Base-by-base conservation (phyloP, 306 rosid species). In the Arachis stenosperma region DNA sequence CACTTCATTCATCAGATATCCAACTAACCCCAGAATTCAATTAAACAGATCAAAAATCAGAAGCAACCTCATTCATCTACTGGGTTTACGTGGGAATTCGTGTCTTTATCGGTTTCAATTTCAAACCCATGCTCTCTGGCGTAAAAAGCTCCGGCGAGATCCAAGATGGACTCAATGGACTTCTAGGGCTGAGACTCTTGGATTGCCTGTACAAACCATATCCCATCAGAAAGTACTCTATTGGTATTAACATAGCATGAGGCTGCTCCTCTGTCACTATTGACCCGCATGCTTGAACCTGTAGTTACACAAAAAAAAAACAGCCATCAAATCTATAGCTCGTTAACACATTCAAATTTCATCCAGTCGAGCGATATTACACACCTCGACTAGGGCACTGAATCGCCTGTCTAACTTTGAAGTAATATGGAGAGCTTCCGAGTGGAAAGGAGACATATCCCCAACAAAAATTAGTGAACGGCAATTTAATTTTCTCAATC, bases 261-360 rank as follows among this genome's bases (percentile, higher is more conserved):
- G 99, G 99, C 82, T 94, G 99, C 86, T 94, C 99, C 84, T 89
- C 99, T 55, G 97, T 94, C 75, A 94, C 96, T 96, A 91, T 84
- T 33, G 99, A 89, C 50, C 99, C 97, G 11, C 99, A 94, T 77
- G 88, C 88, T 84, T 94, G 97, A 78, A 94, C 99, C 99, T 94
- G 88, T 15, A 50, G 48, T 76, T 84, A 46, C 61, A 79, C 61
- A 65, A 62, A 22, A 22, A 22, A 22, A 66, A 42, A 69, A 37
- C n/a, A 54, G 51, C 37, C 10, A 41, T 17, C 44, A 61, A 73
- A 57, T 75, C 46, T 72, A 52, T 13, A 80, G 14, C 13, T 42
- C 74, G 47, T 48, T 52, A 55, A 57, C 9, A 67, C 6, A 55
- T 11, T 3, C 55, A 72, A 60, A 15, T 61, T 42, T n/a, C 1